Evolutionary conservation across 306 rosid genomes (phyloP).

Genomic region (Trifolium subterraneum): DNA sequence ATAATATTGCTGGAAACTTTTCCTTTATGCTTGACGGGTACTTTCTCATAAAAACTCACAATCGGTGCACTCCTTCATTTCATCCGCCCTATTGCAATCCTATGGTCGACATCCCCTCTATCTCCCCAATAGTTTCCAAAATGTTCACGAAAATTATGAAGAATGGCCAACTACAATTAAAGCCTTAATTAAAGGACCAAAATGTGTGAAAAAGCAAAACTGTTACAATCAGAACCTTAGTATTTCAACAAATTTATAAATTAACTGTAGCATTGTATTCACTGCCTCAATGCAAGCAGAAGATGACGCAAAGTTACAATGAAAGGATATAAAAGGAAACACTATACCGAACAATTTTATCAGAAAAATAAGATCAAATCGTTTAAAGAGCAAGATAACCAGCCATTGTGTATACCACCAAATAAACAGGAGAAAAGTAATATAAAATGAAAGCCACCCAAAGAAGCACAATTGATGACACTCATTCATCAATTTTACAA

Average conservation of each 20-base stretch:
- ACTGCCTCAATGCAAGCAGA: constrained; percentile 18
- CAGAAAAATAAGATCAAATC: constrained; percentile 16
- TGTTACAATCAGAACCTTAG: not conserved
- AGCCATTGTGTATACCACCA: not conserved
- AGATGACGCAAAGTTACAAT: constrained; percentile 30
- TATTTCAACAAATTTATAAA: not conserved
- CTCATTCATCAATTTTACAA: constrained; percentile 12
- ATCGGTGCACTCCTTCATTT: too few relatives aligned
- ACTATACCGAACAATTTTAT: not conserved
- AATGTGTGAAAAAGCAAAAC: not conserved
- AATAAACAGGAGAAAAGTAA: constrained; percentile 20
- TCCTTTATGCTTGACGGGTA: too few relatives aligned
- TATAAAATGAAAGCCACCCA: constrained; percentile 18
- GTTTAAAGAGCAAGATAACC: constrained; percentile 8
- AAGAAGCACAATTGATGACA: not conserved
- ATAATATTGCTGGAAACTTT: too few relatives aligned
- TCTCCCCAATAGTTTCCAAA: constrained; percentile 27
- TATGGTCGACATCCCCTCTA: not conserved
- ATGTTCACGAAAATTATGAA: not conserved
- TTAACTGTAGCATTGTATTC: constrained; percentile 24
- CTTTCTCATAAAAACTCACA: too few relatives aligned
- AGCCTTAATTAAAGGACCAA: not conserved
- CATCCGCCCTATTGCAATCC: not conserved
- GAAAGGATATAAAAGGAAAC: constrained; percentile 13
- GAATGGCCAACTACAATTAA: not conserved